Conservation (phyloP, 192 early-diverging fungal species). For the Entomortierella chlamydospora region DNA sequence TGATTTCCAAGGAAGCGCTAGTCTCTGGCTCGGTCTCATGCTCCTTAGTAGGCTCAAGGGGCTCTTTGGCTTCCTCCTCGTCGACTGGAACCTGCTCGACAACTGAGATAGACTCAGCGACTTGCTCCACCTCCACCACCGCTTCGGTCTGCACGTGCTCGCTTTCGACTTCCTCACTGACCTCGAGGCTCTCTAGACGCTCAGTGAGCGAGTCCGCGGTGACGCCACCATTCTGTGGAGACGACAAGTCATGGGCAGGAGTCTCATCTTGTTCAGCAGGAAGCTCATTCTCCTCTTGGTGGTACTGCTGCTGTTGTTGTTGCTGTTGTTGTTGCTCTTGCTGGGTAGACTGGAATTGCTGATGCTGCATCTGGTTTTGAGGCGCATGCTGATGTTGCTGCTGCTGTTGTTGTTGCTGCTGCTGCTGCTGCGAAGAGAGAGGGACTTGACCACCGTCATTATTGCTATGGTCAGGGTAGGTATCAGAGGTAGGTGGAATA, state of each 20-base stretch:
- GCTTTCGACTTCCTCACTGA: background rate
- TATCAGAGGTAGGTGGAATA: constrained; percentile 42
- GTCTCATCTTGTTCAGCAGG: background rate
- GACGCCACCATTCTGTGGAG: background rate
- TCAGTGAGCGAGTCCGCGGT: background rate
- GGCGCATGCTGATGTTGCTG: constrained; percentile 46
- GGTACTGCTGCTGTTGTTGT: constrained; percentile 12
- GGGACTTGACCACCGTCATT: constrained; percentile 23
- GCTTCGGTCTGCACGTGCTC: background rate
- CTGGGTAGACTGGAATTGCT: constrained; percentile 27
- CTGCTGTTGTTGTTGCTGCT: constrained; percentile 14
- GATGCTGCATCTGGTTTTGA: constrained; percentile 33
- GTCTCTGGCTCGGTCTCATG: background rate
- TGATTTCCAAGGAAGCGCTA: background rate
- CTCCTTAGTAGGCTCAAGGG: too few species aligned
- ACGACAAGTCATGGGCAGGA: background rate
- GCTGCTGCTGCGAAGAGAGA: constrained; percentile 42
- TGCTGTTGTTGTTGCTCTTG: constrained; percentile 8
- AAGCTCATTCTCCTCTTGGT: background rate
- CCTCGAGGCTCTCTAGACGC: constrained; percentile 15
- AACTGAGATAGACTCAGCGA: background rate
- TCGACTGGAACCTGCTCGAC: background rate
- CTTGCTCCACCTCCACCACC: background rate
- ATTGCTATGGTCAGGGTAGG: constrained; percentile 40
- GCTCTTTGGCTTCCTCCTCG: background rate